These are phyloP conservation scores for Beta lomatogona DNA, from an alignment of 179 eudicot species.

Conservation along the genomic window DNA sequence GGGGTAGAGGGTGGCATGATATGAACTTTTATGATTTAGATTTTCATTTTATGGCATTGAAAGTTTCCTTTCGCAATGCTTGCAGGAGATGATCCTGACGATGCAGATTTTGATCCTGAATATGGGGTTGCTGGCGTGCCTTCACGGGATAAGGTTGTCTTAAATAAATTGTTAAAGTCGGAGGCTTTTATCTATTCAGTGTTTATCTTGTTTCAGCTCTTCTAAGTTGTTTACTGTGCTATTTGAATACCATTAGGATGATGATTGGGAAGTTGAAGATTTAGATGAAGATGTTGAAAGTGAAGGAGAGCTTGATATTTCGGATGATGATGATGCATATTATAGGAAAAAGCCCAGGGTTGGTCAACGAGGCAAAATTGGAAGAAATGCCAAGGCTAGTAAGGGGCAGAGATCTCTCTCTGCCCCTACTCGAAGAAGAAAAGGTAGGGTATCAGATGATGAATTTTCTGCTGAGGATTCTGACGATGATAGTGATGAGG, in stretches of 20 bases:
- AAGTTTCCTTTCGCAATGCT: conserved; percentile 9
- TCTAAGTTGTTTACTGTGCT: background rate
- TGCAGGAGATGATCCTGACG: conserved; percentile 96
- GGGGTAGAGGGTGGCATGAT: background rate
- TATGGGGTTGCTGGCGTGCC: conserved; percentile 47
- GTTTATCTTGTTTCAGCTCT: background rate
- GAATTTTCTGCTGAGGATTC: conserved; percentile 76
- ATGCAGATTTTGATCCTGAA: conserved; percentile 93
- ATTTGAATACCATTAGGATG: conserved; percentile 47
- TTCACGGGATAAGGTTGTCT: conserved; percentile 53
- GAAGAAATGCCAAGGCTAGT: conserved; percentile 47
- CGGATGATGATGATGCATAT: conserved; percentile 66
- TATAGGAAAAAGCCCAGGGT: conserved; percentile 57
- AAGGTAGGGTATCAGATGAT: conserved; percentile 66
- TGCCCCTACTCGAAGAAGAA: conserved; percentile 52
- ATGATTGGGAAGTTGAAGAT: conserved; percentile 84
- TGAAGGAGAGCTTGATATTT: conserved; percentile 69
- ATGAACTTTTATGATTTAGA: background rate
- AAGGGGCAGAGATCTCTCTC: conserved; percentile 52
- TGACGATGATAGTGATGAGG: conserved; percentile 72
- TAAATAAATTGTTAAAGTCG: background rate
- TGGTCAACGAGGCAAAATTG: conserved; percentile 54
- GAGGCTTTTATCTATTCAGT: background rate
- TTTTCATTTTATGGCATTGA: conserved; percentile 10
- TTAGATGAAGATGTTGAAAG: conserved; percentile 74